A percentile compares a stretch with the other conserved stretches of the same genome.
Conservation (phyloP, 257 asterid species). For the Solanum infundibuliforme region DNA sequence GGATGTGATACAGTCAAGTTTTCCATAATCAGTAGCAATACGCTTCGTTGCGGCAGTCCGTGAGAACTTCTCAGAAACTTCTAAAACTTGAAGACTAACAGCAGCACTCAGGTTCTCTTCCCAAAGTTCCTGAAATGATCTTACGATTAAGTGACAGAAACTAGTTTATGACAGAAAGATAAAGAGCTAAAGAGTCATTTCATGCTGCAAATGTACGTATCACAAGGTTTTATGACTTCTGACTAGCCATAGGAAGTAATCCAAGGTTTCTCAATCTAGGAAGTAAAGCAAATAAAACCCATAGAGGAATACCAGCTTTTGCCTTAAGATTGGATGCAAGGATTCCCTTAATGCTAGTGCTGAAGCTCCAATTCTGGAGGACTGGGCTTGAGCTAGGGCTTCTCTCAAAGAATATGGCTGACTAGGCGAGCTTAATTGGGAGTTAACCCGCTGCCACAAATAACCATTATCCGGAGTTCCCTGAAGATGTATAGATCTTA, state of each 20-base stretch:
- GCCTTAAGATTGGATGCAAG: conserved; percentile 92
- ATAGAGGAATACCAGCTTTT: conserved; percentile 60
- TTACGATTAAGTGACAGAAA: not conserved
- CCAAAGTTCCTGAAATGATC: conserved; percentile 84
- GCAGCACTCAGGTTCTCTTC: conserved; percentile 97
- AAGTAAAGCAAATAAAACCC: not conserved
- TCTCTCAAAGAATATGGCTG: conserved; percentile 97
- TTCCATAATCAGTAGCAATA: conserved; percentile 94
- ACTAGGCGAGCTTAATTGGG: conserved; percentile 96
- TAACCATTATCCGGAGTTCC: conserved; percentile 99
- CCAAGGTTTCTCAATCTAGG: not conserved
- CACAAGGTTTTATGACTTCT: not conserved
- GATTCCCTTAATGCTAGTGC: conserved; percentile 93
- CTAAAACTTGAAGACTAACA: conserved; percentile 88
- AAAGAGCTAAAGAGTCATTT: not conserved
- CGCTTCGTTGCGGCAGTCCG: conserved; percentile 66
- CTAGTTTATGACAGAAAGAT: not conserved
- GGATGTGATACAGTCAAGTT: conserved; percentile 93
- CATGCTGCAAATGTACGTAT: not conserved
- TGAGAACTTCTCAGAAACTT: conserved; percentile 75
- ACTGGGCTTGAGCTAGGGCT: conserved; percentile 98
- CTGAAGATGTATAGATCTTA: conserved; percentile 59
- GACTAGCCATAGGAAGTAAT: not conserved
- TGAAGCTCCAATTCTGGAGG: conserved; percentile 93
- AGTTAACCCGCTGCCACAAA: conserved; percentile 93